phyloP scores from a whole-genome alignment of 345 rosid genomes.

The Camelina sativa region DNA sequence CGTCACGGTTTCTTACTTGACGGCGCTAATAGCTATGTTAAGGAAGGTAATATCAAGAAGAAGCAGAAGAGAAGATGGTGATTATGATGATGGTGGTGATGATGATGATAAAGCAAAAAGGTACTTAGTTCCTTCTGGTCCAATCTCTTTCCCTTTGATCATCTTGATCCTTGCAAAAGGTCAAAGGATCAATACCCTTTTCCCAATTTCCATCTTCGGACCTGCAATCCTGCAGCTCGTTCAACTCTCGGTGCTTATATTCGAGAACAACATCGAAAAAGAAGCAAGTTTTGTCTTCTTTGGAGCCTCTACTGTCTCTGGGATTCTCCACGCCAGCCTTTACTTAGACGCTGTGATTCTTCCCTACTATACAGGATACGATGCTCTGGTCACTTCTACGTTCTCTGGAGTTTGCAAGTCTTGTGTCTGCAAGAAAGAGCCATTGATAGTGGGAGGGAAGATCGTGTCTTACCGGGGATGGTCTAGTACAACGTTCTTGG shows the following conservation, averaged over 20 bases:
- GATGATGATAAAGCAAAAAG: conserved; percentile 48
- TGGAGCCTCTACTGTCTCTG: conserved; percentile 80
- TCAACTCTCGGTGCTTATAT: conserved; percentile 65
- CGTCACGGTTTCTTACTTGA: conserved; percentile 50
- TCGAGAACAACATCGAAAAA: conserved; percentile 52
- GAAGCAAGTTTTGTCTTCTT: conserved; percentile 63
- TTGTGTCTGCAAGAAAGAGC: conserved; percentile 71
- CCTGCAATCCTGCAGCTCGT: conserved; percentile 70
- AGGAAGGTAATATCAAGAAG: conserved; percentile 44
- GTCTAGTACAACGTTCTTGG: conserved; percentile 64
- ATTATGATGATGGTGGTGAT: not conserved
- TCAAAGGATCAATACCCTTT: conserved; percentile 60
- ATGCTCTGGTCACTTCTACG: conserved; percentile 64
- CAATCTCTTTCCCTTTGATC: conserved; percentile 62
- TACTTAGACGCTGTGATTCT: conserved; percentile 71
- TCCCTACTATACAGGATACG: conserved; percentile 84
- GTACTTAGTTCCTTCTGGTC: conserved; percentile 71
- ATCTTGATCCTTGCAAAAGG: conserved; percentile 74
- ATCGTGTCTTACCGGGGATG: conserved; percentile 63
- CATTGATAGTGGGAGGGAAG: conserved; percentile 71
- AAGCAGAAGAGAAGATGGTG: conserved; percentile 28
- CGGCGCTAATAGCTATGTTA: conserved; percentile 52
- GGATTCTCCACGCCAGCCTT: conserved; percentile 74
- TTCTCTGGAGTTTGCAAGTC: conserved; percentile 76
- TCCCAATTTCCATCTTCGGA: conserved; percentile 64